Evolutionary conservation across 345 rosid genomes (phyloP), one percentile per base, ranked within the genome.

Genomic region (Capsella bursapastoris): DNA sequence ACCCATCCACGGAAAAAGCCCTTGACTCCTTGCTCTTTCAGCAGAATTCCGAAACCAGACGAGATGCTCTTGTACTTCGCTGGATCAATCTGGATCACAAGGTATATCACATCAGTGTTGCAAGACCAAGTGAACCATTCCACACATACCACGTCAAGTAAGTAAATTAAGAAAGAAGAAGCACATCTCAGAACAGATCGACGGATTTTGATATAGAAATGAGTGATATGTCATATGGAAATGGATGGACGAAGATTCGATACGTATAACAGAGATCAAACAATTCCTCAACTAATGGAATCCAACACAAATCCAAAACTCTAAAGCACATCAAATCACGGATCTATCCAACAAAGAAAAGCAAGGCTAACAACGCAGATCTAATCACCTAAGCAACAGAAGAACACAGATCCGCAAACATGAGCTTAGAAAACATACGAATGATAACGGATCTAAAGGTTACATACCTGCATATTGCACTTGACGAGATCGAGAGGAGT

Each of bases 1-100:
- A 88, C 97, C 98, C 98, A 96, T 15, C 98, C 99, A 85, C 90
- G 92, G 83, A 92, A 92, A 81, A 96, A 90, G n/a, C 98, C 99
- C 74, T 82, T 89, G 3, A 66, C 56, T 74, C 98, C 97, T 69
- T 92, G 99, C 82, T 96, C 99, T 83, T 86, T 96, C 31, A 96
- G 73, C 78, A 92, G 67, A 44, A 90, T 83, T 45, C 98, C 96
- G 38, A 94, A 94, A 35, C 98, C 97, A 79, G 98, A 94, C 12
- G 97, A 66, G 64, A 89, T 88, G 83, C 96, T 88, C 75, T 92
- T 96, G 88, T 96, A 96, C 85, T 92, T 96, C 0, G 88, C 73
- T 59, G 99, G 98, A 78, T 96, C 92, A 82, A 96, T 96, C 99
- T 96, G 79, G 40, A 74, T 57, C 0, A 14, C 50, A 69, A 80